Base-by-base conservation (phyloP, 2,329 filamentous ascomycete genomes). In the Capronia americana region DNA sequence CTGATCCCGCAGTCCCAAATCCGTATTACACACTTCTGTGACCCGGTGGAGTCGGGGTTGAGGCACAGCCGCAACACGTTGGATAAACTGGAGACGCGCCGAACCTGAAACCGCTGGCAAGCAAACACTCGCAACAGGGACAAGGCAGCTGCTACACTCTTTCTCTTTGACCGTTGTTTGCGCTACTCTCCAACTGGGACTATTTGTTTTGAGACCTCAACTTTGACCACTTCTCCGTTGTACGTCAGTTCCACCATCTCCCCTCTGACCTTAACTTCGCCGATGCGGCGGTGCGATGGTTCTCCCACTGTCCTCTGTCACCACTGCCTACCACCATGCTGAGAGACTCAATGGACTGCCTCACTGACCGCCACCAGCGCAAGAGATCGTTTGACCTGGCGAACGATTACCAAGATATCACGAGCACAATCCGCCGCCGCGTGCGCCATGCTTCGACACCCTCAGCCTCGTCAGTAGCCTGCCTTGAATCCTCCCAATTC, bases 381-480 rank as follows among this genome's bases (percentile, higher is more conserved):
- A 73, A 73, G 62, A 70, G 71, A 57, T 71, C 71, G 7, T 71
- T 71, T 51, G 70, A 73, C 38, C 51, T 72, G 57, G 60, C 51
- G 61, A 68, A 64, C 63, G 61, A 70, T 17, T 56, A 63, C 57
- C 59, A 64, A 55, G 44, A 54, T 38, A 12, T 62, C 56, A 56
- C 63, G 57, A 61, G 48, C 32, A 63, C 54, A 20, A 48, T 65
- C 23, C 68, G 56, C 50, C 68, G 53, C 46, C 23, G 57, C 32
- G 46, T 54, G 24, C 68, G 63, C 41, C 68, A 70, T 70, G 68
- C 56, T 44, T 64, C 61, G 38, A 26, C 63, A 24, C 32, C 57
- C 24, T 50, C 65, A 32, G 61, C 57, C 57, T 51, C 28, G n/a
- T 58, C 68, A 54, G 24, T 70, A 66, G 66, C 59, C 28, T 51